A percentile compares a stretch with the other conserved stretches of the same genome.
phyloP scores from a whole-genome alignment of 2,329 filamentous ascomycete genomes.

The Dactylonectria estremocensis region DNA sequence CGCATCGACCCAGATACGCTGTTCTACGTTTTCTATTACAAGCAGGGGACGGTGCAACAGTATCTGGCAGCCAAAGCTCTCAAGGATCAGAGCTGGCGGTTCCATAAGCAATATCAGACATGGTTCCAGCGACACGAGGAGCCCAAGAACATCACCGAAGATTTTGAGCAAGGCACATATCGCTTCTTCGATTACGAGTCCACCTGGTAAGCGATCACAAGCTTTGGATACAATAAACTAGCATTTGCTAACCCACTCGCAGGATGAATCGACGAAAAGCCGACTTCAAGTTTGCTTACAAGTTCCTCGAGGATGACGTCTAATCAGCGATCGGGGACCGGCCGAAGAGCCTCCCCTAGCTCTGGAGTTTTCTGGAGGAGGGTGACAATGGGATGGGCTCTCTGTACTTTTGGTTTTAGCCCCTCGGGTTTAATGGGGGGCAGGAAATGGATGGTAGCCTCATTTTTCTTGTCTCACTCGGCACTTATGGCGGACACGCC shows the following conservation, averaged over 20 bases:
- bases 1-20: conserved; percentile 95
- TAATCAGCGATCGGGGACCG: conserved; percentile 49
- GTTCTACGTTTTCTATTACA: conserved; percentile 99
- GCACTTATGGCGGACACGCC: conserved; percentile 23
- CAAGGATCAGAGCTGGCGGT: conserved; percentile 98
- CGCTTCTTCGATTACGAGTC: conserved; percentile 99
- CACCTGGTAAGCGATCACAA: conserved; percentile 82
- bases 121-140: conserved; percentile 99
- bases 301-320: conserved; percentile 96
- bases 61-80: conserved; percentile 96
- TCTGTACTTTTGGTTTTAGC: conserved; percentile 30
- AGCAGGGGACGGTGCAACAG: conserved; percentile 95
- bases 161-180: conserved; percentile 99
- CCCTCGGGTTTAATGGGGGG: conserved; percentile 27
- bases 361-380: conserved; percentile 6
- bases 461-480: conserved; percentile 29
- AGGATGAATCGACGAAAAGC: conserved; percentile 99
- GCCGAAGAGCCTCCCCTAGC: conserved; percentile 2
- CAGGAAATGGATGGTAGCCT: conserved; percentile 32
- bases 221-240: not conserved
- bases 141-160: conserved; percentile 98
- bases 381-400: conserved; percentile 18
- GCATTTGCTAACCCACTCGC: conserved; percentile 39
- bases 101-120: conserved; percentile 99
- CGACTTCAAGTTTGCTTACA: conserved; percentile 98